These are phyloP conservation scores for Trypanosoma brucei DNA, from an alignment of 208 protist species.

Conservation along the genomic window DNA sequence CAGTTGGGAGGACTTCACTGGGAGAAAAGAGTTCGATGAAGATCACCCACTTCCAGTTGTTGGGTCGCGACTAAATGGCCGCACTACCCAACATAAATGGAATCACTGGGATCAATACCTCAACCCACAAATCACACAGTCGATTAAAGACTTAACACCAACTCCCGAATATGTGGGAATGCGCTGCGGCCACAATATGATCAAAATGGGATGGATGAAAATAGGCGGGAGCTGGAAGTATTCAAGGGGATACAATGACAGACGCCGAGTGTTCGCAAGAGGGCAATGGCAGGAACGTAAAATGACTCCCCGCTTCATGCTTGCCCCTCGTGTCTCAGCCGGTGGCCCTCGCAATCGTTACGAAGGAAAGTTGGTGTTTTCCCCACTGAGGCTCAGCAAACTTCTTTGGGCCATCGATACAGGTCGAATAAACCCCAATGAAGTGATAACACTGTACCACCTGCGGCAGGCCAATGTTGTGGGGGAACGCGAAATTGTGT, in stretches of 20 bases:
- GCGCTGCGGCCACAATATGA: slow-evolving; percentile 81
- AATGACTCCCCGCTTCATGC: slow-evolving; percentile 89
- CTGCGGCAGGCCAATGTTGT: slow-evolving; percentile 71
- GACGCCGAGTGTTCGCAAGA: slow-evolving; percentile 63
- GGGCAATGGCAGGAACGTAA: slow-evolving; percentile 89
- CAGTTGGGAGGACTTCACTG: slow-evolving; percentile 79
- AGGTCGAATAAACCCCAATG: slow-evolving; percentile 83
- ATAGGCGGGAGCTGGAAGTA: slow-evolving; percentile 89
- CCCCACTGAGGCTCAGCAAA: slow-evolving; percentile 58
- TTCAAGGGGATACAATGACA: slow-evolving; percentile 76
- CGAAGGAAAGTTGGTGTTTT: slow-evolving; percentile 81
- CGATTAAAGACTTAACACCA: slow-evolving; percentile 57
- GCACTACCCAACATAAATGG: slow-evolving; percentile 76
- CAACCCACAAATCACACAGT: slow-evolving; percentile 78
- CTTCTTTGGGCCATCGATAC: slow-evolving; percentile 86
- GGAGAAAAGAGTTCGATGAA: slow-evolving; percentile 72
- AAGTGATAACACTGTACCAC: slow-evolving; percentile 85
- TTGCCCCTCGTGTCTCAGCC: slow-evolving; percentile 80
- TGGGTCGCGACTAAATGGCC: slow-evolving; percentile 64
- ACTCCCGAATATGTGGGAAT: slow-evolving; percentile 83
- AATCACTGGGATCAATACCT: slow-evolving; percentile 86
- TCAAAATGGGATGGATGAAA: slow-evolving; percentile 90
- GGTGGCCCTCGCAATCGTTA: slow-evolving; percentile 82
- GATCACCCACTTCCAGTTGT: slow-evolving; percentile 83
- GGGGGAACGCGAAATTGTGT: slow-evolving; percentile 69